phyloP scores from a whole-genome alignment of 140 eudicot genomes.

The Oenanthe javanica region DNA sequence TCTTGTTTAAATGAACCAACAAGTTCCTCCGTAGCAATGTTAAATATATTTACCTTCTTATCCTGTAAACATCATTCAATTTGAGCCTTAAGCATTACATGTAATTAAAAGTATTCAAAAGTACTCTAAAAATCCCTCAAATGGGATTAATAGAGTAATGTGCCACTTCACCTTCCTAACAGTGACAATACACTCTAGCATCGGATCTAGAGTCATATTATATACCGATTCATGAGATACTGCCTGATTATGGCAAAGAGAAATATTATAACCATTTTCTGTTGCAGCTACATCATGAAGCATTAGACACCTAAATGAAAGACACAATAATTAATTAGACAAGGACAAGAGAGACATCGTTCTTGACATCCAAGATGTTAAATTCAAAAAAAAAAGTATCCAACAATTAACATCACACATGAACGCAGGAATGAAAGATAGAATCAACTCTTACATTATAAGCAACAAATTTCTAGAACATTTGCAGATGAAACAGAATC shows the following conservation, averaged over 20 bases:
- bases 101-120: background rate
- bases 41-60: conserved; percentile 54
- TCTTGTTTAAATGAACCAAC: conserved; percentile 43
- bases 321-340: conserved; percentile 7
- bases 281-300: conserved; percentile 34
- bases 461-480: background rate
- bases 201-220: conserved; percentile 43
- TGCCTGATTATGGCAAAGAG: conserved; percentile 31
- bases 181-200: conserved; percentile 38
- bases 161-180: conserved; percentile 43
- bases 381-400: background rate
- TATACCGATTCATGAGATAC: conserved; percentile 32
- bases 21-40: conserved; percentile 41
- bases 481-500: background rate
- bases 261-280: conserved; percentile 23
- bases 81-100: background rate
- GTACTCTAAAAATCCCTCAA: background rate
- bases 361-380: background rate
- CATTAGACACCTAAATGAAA: conserved; percentile 38
- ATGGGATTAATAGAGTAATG: background rate
- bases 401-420: background rate
- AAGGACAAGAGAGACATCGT: background rate
- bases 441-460: background rate
- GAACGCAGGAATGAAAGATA: no score
- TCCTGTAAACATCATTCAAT: conserved; percentile 32